Evolutionary conservation across 208 protist genomes (phyloP), one percentile per base, ranked within the genome.

Genomic region (Leishmania mexicana): DNA sequence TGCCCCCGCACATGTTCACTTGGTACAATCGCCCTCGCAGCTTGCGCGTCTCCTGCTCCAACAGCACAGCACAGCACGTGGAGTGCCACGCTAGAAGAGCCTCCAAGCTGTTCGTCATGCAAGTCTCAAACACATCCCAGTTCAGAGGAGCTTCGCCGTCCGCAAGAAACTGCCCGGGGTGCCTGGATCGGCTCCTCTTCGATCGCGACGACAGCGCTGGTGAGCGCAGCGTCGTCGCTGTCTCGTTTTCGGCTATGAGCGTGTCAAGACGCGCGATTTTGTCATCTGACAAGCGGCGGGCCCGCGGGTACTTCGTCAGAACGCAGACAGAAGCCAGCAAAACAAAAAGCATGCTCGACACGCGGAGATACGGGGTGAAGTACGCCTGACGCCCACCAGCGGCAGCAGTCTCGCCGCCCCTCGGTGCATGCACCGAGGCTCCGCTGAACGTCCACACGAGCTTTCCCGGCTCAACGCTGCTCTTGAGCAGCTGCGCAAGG

Each of bases 41-140:
- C 35, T 11, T 57, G 54, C 73, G 35, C 38, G 47, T 49, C 40
- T 76, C 83, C 78, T 83, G 76, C 81, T 85, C 81, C 21, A 76
- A 75, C 5, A 88, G 64, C 17, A 85, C 11, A 40, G 70, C 84
- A 65, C 87, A 85, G 67, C 81, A 83, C 31, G 79, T 82, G 53
- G 73, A 76, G 79, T 90, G 87, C 87, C 87, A 90, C 38, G 78
- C 73, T 10, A 74, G 62, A 35, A 87, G 47, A 31, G 76, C 65
- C 21, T 84, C 80, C 42, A 49, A 53, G 73, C 62, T 68, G 68
- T 73, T 49, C 17, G 42, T 42, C 68, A 83, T n/a, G 42, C 60
- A 83, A 53, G 38, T 13, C 53, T 71, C 80, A 11, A 78, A 53
- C 76, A 83, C 47, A 49, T 67, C 21, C 78, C 73, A 86, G 45